These are phyloP conservation scores for Alternaria ventricosa DNA, from an alignment of 2,329 filamentous ascomycete genomes.

Conservation along the genomic window DNA sequence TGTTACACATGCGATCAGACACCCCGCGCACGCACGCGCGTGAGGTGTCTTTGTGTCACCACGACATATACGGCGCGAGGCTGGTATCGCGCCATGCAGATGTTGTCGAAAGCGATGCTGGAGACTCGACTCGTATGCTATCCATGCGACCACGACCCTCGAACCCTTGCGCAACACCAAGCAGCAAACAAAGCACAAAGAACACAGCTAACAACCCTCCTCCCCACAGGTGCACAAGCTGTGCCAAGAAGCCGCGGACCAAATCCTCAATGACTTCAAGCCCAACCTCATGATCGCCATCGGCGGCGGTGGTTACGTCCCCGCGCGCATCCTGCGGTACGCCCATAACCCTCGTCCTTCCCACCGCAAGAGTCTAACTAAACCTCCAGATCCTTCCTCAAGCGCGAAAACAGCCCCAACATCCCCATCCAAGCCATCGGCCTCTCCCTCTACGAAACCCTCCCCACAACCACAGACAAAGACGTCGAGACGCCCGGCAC, in stretches of 20 bases:
- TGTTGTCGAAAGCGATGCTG: not conserved
- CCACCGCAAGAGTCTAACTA: no score
- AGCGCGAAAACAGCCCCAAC: constrained; percentile 83
- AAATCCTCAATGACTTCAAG: constrained; percentile 83
- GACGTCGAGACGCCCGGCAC: constrained; percentile 81
- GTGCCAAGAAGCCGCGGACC: constrained; percentile 83
- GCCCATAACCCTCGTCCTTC: no score
- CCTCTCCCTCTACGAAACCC: constrained; percentile 92
- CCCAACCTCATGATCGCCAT: constrained; percentile 99
- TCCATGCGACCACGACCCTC: not conserved
- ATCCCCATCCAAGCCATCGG: constrained; percentile 99
- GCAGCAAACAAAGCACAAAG: not conserved
- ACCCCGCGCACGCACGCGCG: constrained; percentile 6
- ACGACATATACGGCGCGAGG: not conserved
- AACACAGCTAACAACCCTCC: constrained; percentile 11
- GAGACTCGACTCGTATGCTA: not conserved
- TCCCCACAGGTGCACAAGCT: constrained; percentile 85
- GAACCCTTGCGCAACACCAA: not conserved
- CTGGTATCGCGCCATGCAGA: not conserved
- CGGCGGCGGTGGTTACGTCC: constrained; percentile 95
- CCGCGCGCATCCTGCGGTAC: constrained; percentile 92
- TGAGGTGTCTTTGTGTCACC: constrained; percentile 11
- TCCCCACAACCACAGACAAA: constrained; percentile 65
- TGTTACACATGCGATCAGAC: constrained; percentile 14
- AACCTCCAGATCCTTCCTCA: constrained; percentile 94